Evolutionary conservation across 2,329 filamentous ascomycete species (phyloP), one percentile per base, ranked within the genome.

Genomic region (Nemania bipapillata): DNA sequence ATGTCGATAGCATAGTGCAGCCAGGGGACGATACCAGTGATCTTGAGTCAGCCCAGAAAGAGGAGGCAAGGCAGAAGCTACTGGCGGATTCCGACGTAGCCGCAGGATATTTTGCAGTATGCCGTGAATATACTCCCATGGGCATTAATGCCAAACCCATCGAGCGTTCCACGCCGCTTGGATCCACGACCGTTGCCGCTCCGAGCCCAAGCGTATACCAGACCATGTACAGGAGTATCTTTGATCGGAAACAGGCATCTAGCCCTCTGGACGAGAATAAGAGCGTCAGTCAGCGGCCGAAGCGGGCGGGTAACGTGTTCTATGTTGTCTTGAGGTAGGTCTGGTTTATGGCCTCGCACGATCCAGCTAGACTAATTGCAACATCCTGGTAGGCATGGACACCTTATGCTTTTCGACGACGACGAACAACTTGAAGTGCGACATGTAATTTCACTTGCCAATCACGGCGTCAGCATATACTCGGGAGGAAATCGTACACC

Each of bases 321-420:
- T 97, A 94, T 77, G 92, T 97, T 58, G 93, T 97, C 55, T 80
- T 97, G 68, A 90, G 94, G 92, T 95, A 84, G 70, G 84, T 79
- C 66, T 57, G 68, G 84, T 79, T 65, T 57, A 66, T 53, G 12
- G 7, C 45, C 15, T 37, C 32, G 12, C 47, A 20, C 17, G 24
- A 15, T 59, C 8, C 53, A 22, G 37, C 28, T 12, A 37, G 22
- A 35, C 61, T 70, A 63, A 70, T 26, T 12, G n/a, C 15, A 20
- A 63, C 73, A 68, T 74, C 17, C 62, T n/a, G 47, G 56, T 69
- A 94, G 94, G 77, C 94, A 97, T 80, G 94, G 95, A 42, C 94
- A 98, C 78, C 83, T 99, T 58, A 97, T 99, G 93, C 89, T 99
- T 9, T 99, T 97, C 80, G 96, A 99, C 78, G 94, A 98, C 77